A percentile compares a stretch with the other conserved stretches of the same genome.
These are phyloP conservation scores for Spizellomyces punctatus DNA, from an alignment of 192 early-diverging fungal species.

Conservation along the genomic window DNA sequence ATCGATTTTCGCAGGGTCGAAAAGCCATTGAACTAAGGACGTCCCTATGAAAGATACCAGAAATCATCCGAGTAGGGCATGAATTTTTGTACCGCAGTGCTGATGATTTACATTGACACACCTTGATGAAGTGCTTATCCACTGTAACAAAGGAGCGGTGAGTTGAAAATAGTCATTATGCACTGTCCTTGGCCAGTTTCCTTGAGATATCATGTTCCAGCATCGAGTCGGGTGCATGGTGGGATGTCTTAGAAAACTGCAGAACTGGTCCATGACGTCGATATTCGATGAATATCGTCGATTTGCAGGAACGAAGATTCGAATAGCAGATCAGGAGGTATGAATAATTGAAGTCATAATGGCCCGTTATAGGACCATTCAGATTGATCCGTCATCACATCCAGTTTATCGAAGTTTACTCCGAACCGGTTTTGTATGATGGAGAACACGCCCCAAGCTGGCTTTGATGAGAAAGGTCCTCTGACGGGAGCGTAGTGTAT, in stretches of 20 bases:
- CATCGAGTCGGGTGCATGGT: slow-evolving; percentile 96
- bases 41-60: slow-evolving; percentile 21
- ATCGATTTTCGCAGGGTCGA: no score
- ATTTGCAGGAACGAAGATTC: slow-evolving; percentile 86
- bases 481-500: neutral
- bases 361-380: neutral
- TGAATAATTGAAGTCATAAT: neutral
- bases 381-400: neutral
- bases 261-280: slow-evolving; percentile 92
- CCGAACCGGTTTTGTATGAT: slow-evolving; percentile 37
- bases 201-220: slow-evolving; percentile 32
- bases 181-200: slow-evolving; percentile 1
- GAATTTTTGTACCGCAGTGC: slow-evolving; percentile 7
- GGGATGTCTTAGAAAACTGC: slow-evolving; percentile 91
- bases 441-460: slow-evolving; percentile 35
- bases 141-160: slow-evolving; percentile 98
- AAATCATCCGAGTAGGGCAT: slow-evolving; percentile 53
- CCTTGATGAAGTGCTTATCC: slow-evolving; percentile 69
- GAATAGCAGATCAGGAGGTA: slow-evolving; percentile 93
- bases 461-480: slow-evolving; percentile 13
- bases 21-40: no score
- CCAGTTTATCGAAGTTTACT: slow-evolving; percentile 52
- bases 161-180: neutral
- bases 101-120: neutral
- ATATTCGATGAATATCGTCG: slow-evolving; percentile 98